Evolutionary conservation across 768 basidiomycete species (phyloP).

Genomic region (Suillus paluster): DNA sequence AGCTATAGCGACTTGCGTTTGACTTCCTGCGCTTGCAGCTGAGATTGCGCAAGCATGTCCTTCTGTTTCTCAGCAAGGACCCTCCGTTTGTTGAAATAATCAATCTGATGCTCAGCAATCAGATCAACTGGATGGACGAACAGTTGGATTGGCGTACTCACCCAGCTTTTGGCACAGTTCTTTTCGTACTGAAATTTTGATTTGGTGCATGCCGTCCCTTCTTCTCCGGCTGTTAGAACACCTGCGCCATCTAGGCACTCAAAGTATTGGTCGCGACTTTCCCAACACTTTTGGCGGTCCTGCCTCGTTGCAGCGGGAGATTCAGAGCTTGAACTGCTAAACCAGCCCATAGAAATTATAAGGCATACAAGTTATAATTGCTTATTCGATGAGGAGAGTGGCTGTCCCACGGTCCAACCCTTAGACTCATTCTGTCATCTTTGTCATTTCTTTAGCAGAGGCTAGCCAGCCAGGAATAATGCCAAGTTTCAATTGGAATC

Average conservation of each 20-base stretch:
- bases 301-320: constrained; percentile 52
- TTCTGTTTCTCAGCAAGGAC: constrained; percentile 82
- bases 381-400: background rate
- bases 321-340: constrained; percentile 42
- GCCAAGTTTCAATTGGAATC: constrained; percentile 11
- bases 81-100: constrained; percentile 92
- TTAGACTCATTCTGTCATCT: background rate
- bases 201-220: constrained; percentile 57
- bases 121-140: constrained; percentile 5
- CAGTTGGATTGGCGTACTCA: constrained; percentile 40
- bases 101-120: constrained; percentile 58
- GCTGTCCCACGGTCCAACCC: constrained; percentile 8
- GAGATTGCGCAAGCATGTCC: constrained; percentile 58
- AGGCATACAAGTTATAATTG: too few relatives aligned
- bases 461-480: constrained; percentile 12
- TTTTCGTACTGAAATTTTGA: constrained; percentile 66
- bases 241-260: constrained; percentile 73
- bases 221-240: constrained; percentile 79
- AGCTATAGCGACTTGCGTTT: constrained; percentile 22
- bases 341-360: constrained; percentile 35
- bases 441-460: background rate
- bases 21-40: constrained; percentile 40
- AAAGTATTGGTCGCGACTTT: constrained; percentile 82
- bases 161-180: constrained; percentile 91
- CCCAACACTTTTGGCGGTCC: constrained; percentile 87